Evolutionary conservation across 2,329 filamentous ascomycete genomes (phyloP).

Genomic region (Helotiales sp.): DNA sequence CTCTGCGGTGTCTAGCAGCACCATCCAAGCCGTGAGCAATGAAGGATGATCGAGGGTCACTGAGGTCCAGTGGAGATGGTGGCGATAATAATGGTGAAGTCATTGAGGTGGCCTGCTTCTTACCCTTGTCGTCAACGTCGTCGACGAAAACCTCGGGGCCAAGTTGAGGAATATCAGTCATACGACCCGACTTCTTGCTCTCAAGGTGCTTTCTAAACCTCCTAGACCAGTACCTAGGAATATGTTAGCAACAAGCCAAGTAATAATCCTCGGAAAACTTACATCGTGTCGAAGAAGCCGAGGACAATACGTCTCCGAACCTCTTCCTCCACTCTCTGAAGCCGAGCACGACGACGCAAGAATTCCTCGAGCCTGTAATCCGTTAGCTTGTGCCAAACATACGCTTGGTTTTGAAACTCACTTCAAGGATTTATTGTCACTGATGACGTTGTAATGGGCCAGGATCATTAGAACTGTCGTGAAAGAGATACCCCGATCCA

Average conservation of each 20-base stretch:
- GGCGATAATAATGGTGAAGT: conserved; percentile 28
- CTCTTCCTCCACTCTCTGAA: conserved; percentile 94
- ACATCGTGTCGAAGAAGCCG: conserved; percentile 93
- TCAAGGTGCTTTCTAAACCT: conserved; percentile 77
- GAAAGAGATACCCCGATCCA: conserved; percentile 86
- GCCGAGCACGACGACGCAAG: conserved; percentile 79
- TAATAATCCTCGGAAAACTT: conserved; percentile 34
- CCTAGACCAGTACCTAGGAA: conserved; percentile 71
- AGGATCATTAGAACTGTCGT: conserved; percentile 91
- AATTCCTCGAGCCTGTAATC: conserved; percentile 81
- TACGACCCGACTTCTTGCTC: conserved; percentile 69
- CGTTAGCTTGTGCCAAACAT: conserved; percentile 32
- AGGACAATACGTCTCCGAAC: conserved; percentile 87
- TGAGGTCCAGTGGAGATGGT: conserved; percentile 27
- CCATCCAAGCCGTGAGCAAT: conserved; percentile 33
- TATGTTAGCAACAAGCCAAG: conserved; percentile 20
- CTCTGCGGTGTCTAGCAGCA: conserved; percentile 23
- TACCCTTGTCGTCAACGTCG: conserved; percentile 55
- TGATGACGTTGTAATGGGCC: conserved; percentile 98
- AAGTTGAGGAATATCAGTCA: conserved; percentile 77
- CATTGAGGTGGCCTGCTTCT: conserved; percentile 22
- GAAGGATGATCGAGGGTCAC: conserved; percentile 29
- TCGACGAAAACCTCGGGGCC: conserved; percentile 89
- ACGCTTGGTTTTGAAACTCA: conserved; percentile 40
- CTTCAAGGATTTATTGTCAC: conserved; percentile 91